Percentiles rank a stretch among this genome's conserved stretches.
These are phyloP conservation scores for Myriosclerotinia curreyana DNA, from an alignment of 2,329 filamentous ascomycete species.

Conservation along the genomic window DNA sequence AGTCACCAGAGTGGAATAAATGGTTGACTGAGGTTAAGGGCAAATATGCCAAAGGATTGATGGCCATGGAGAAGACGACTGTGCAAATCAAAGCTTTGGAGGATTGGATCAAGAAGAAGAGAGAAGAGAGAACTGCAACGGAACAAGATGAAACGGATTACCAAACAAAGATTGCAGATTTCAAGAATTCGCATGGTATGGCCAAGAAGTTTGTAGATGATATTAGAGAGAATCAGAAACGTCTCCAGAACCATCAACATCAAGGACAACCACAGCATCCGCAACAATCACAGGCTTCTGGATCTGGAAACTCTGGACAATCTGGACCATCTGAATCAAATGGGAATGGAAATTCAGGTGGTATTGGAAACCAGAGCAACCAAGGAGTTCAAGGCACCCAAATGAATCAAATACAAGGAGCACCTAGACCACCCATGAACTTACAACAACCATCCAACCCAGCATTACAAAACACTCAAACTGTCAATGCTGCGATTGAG, in stretches of 20 bases:
- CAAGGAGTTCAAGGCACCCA: conserved; percentile 26
- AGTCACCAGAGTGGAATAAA: conserved; percentile 45
- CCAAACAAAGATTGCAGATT: conserved; percentile 45
- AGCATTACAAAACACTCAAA: conserved; percentile 37
- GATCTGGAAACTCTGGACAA: not conserved
- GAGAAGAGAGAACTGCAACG: conserved; percentile 45
- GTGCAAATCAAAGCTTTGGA: conserved; percentile 46
- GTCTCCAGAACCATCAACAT: conserved; percentile 25
- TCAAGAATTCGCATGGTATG: conserved; percentile 47
- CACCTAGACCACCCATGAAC: conserved; percentile 36
- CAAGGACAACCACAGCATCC: conserved; percentile 9
- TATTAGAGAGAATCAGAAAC: conserved; percentile 44
- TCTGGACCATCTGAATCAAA: conserved; percentile 7
- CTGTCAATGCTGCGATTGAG: conserved; percentile 40
- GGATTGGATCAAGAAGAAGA: conserved; percentile 44
- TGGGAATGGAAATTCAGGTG: not conserved
- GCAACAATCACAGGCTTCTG: conserved; percentile 26
- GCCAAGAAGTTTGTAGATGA: conserved; percentile 49
- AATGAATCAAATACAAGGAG: conserved; percentile 26
- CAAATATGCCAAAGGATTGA: conserved; percentile 48
- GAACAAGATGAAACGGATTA: conserved; percentile 49
- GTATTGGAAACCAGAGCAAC: not conserved
- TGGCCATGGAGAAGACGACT: conserved; percentile 49
- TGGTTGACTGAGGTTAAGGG: conserved; percentile 50
- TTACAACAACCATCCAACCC: conserved; percentile 35